A percentile compares a stretch with the other conserved stretches of the same genome.
These are phyloP conservation scores for Daldinia loculata DNA, from an alignment of 495 filamentous ascomycete species.

Conservation along the genomic window DNA sequence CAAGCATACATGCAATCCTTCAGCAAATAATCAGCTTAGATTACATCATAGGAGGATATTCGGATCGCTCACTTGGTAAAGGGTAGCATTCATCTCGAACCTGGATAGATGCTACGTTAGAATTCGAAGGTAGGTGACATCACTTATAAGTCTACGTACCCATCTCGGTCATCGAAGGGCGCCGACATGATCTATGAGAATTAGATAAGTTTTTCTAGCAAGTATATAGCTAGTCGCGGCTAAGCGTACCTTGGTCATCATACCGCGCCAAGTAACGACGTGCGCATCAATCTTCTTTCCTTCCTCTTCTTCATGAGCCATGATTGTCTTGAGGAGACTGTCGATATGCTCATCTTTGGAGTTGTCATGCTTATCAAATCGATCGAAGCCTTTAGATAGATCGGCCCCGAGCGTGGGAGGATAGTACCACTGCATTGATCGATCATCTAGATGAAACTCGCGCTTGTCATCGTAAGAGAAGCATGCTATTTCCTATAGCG, in stretches of 20 bases:
- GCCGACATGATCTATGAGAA: slow-evolving; percentile 76
- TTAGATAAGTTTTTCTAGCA: neutral
- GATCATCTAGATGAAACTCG: slow-evolving; percentile 75
- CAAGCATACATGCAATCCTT: slow-evolving; percentile 80
- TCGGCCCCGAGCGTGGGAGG: slow-evolving; percentile 74
- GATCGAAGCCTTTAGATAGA: slow-evolving; percentile 81
- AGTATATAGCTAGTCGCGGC: neutral
- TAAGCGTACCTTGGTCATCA: slow-evolving; percentile 89
- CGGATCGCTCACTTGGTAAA: slow-evolving; percentile 75
- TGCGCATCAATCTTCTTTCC: slow-evolving; percentile 75
- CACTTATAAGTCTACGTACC: slow-evolving; percentile 58
- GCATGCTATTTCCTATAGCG: slow-evolving; percentile 76
- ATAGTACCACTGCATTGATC: slow-evolving; percentile 88
- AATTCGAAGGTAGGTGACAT: neutral
- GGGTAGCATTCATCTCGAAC: slow-evolving; percentile 95
- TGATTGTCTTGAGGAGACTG: slow-evolving; percentile 78
- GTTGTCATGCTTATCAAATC: slow-evolving; percentile 84
- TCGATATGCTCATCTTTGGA: slow-evolving; percentile 86
- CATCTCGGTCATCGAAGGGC: slow-evolving; percentile 82
- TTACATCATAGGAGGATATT: neutral
- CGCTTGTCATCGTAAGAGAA: slow-evolving; percentile 92
- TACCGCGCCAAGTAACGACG: slow-evolving; percentile 93
- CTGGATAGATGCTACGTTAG: slow-evolving; percentile 53
- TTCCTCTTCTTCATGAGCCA: slow-evolving; percentile 71
- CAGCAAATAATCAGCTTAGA: slow-evolving; percentile 16